Evolutionary conservation across 805 yeast genomes (phyloP).

Genomic region (Candida silvicultrix): DNA sequence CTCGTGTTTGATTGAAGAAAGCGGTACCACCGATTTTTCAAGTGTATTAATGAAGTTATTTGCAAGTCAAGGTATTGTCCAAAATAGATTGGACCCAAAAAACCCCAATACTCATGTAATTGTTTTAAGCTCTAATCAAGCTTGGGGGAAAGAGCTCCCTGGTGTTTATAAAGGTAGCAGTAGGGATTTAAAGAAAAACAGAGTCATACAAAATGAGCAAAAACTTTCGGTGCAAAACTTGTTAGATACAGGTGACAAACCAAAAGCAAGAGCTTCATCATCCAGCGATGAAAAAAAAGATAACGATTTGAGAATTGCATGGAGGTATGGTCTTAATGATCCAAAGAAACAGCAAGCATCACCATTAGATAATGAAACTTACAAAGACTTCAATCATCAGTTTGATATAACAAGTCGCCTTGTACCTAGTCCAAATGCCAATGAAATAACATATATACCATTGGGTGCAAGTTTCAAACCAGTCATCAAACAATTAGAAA

Average conservation of each 20-base stretch:
- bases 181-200: conserved; percentile 57
- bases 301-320: conserved; percentile 75
- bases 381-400: conserved; percentile 53
- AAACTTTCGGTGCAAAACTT: conserved; percentile 66
- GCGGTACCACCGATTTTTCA: conserved; percentile 83
- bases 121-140: conserved; percentile 50
- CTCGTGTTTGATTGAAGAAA: conserved; percentile 69
- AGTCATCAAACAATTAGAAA: conserved; percentile 36
- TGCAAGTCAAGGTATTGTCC: conserved; percentile 72
- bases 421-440: conserved; percentile 55
- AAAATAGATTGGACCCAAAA: conserved; percentile 42
- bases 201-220: conserved; percentile 49
- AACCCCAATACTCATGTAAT: conserved; percentile 50
- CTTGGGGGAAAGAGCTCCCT: conserved; percentile 68
- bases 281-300: conserved; percentile 3
- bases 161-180: conserved; percentile 68
- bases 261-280: conserved; percentile 1
- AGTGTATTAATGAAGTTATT: conserved; percentile 62
- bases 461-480: conserved; percentile 22
- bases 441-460: conserved; percentile 56
- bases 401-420: conserved; percentile 75
- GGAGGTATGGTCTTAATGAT: conserved; percentile 74
- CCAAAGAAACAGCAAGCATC: conserved; percentile 21
- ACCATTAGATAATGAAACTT: conserved; percentile 24
- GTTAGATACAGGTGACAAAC: conserved; percentile 27